Conservation (phyloP, 176 grass and related monocot genomes). For the Calamus simplicifolius region DNA sequence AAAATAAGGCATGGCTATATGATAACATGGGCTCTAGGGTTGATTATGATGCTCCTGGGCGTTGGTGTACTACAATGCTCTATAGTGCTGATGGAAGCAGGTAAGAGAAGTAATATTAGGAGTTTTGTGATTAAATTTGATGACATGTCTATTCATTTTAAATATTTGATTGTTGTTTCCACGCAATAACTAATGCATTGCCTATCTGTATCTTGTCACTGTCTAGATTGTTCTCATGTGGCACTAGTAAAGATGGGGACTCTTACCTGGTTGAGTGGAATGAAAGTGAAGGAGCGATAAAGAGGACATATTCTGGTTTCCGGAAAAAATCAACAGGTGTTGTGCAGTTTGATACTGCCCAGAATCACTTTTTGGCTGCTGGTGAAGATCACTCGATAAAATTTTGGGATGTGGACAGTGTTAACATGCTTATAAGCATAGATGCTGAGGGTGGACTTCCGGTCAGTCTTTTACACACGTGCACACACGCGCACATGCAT, state of each 20-base stretch:
- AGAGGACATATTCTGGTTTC: constrained; percentile 77
- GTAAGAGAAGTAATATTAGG: constrained; percentile 32
- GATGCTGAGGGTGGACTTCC: constrained; percentile 79
- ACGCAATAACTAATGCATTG: too few relatives aligned
- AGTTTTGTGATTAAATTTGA: too few relatives aligned
- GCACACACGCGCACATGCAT: too few relatives aligned
- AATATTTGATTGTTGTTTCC: too few relatives aligned
- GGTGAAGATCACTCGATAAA: constrained; percentile 95
- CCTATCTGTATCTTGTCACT: too few relatives aligned
- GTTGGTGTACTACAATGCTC: constrained; percentile 92
- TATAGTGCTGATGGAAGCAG: constrained; percentile 94
- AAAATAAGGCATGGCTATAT: constrained; percentile 99
- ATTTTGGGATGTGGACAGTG: constrained; percentile 87
- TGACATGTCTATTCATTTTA: too few relatives aligned
- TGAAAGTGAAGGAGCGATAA: constrained; percentile 99
- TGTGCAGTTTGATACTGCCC: constrained; percentile 92
- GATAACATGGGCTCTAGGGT: constrained; percentile 88
- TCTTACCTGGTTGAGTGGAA: constrained; percentile 95
- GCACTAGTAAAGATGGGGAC: constrained; percentile 94
- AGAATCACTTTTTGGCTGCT: constrained; percentile 93
- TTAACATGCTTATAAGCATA: constrained; percentile 62
- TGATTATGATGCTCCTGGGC: constrained; percentile 89
- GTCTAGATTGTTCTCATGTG: constrained; percentile 91
- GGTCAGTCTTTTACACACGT: constrained; percentile 29
- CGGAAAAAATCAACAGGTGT: constrained; percentile 61